Base-by-base conservation (phyloP, 345 rosid species). In the Sonneratia caseolaris region DNA sequence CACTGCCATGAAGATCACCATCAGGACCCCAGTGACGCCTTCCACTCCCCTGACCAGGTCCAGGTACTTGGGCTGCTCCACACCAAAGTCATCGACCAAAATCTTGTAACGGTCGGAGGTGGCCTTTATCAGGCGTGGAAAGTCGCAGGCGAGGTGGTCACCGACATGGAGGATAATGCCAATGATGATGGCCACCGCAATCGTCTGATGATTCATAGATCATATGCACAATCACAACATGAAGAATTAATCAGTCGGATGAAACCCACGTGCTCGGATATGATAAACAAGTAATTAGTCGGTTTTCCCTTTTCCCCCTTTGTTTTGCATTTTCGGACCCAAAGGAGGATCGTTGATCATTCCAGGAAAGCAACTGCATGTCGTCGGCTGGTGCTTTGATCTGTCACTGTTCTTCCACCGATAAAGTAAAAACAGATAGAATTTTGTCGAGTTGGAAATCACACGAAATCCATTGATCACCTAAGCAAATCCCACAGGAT, bases 81-180 rank as follows among this genome's bases (percentile, higher is more conserved):
- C 22, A 66, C 96, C 96, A 64, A 94, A 91, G 82, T 91, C 88
- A 14, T 71, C 15, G 18, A 5, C 19, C 76, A 90, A 68, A 62
- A 73, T 71, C 1, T 37, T 2, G 68, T 94, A 94, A 19, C 27
- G 22, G 0, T 0, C 0, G 3, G 75, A 67, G 27, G 89, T 68
- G 45, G 91, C 66, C 0, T 83, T 21, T 66, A 78, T 3, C 18
- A 94, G 88, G 88, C 85, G 85, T 10, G 97, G 97, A 71, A 94
- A 94, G 80, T 94, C 98, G 76, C 98, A 91, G 5, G 91, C 89
- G 24, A 94, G 85, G 71, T 94, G 98, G 82, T 87, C 84, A 14
- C 86, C 86, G n/a, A 83, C 88, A 77, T 94, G 98, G 48, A 94
- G 83, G 78, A 90, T 80, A 71, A 88, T 79, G 27, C 91, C 98